Conservation (phyloP, 2,329 filamentous ascomycete genomes). For the Boeremia lycopersici region DNA sequence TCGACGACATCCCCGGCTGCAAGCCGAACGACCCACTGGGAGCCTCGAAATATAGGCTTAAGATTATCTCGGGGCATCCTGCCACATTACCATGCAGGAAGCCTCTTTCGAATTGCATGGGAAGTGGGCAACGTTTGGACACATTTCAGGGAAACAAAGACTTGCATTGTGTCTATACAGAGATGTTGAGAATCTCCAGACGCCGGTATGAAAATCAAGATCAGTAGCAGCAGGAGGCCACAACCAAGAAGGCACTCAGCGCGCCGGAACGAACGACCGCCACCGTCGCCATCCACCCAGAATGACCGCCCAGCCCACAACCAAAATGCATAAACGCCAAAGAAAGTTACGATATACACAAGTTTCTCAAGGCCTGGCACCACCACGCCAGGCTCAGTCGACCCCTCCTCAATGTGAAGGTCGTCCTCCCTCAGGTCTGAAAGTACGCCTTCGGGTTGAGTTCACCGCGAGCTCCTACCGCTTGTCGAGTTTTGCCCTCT, state of each 20-base stretch:
- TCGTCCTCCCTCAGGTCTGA: constrained; percentile 7
- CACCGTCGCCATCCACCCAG: background rate
- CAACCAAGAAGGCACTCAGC: background rate
- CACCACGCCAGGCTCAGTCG: constrained; percentile 1
- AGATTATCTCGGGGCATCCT: too few species aligned
- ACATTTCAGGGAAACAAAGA: too few species aligned
- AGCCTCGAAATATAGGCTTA: too few species aligned
- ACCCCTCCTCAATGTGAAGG: constrained; percentile 4
- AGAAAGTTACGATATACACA: background rate
- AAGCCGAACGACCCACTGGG: too few species aligned
- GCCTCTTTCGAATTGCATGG: too few species aligned
- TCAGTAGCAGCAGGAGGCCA: background rate
- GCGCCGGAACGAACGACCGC: background rate
- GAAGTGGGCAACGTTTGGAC: too few species aligned
- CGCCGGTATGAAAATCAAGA: background rate
- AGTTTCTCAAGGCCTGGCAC: background rate
- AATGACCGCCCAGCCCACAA: background rate
- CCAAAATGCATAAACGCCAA: background rate
- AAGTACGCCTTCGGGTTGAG: constrained; percentile 4
- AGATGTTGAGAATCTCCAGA: too few species aligned
- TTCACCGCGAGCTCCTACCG: background rate
- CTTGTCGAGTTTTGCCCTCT: background rate
- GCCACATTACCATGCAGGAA: too few species aligned
- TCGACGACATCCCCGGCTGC: background rate
- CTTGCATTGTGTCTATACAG: too few species aligned